phyloP scores from a whole-genome alignment of 2,329 filamentous ascomycete species.

The Monilinia vaccinii-corymbosi region DNA sequence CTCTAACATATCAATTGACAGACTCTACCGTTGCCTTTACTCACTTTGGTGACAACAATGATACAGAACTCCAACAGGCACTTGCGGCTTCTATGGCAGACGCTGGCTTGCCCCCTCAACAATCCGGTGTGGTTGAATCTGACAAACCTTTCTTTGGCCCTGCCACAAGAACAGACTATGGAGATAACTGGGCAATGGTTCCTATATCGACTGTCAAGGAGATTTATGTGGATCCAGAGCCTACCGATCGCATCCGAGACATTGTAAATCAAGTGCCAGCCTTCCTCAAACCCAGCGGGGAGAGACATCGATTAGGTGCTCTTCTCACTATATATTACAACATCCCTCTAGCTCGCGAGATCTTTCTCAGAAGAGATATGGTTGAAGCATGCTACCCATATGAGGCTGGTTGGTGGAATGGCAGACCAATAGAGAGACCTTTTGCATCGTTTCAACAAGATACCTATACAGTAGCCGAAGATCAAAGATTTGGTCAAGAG shows the following conservation, averaged over 20 bases:
- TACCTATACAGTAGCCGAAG: constrained; percentile 24
- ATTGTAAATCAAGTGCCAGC: constrained; percentile 36
- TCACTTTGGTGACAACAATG: constrained; percentile 29
- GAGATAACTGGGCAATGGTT: constrained; percentile 53
- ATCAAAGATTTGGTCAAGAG: constrained; percentile 40
- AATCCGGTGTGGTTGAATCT: constrained; percentile 38
- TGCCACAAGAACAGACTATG: constrained; percentile 47
- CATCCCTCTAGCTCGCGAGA: constrained; percentile 49
- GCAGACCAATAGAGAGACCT: constrained; percentile 36
- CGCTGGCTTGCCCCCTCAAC: constrained; percentile 40
- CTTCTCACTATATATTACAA: constrained; percentile 50
- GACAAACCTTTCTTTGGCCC: constrained; percentile 48
- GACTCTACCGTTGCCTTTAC: constrained; percentile 23
- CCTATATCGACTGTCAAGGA: constrained; percentile 29
- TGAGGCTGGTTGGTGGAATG: constrained; percentile 53
- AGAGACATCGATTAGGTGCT: constrained; percentile 36
- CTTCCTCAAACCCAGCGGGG: constrained; percentile 40
- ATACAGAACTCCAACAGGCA: constrained; percentile 47
- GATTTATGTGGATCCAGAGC: constrained; percentile 29
- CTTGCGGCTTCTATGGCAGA: constrained; percentile 46
- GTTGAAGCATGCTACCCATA: constrained; percentile 43
- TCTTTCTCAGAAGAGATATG: constrained; percentile 38
- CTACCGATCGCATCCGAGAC: constrained; percentile 36
- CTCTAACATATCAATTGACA: neutral
- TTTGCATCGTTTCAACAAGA: constrained; percentile 12